Evolutionary conservation across 805 yeast species (phyloP).

Genomic region (Metschnikowia corniflorae): DNA sequence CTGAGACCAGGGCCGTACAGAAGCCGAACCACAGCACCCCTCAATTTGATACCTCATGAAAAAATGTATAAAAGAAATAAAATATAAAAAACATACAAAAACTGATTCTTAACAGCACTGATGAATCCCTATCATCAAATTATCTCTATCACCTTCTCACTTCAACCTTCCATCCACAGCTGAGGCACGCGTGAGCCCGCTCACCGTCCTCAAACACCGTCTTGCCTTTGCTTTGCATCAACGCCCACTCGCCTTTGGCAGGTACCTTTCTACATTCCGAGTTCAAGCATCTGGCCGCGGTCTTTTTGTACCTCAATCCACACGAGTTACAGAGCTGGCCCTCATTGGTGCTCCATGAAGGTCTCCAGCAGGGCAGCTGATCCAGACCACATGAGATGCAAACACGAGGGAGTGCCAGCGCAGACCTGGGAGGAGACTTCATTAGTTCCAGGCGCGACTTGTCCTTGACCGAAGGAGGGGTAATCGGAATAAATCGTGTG

Average conservation of each 20-base stretch:
- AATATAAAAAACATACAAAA: no score
- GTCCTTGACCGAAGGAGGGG: conserved; percentile 37
- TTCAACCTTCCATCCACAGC: conserved; percentile 43
- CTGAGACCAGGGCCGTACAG: no score
- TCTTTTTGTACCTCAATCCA: conserved; percentile 91
- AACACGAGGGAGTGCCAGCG: conserved; percentile 41
- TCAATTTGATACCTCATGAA: no score
- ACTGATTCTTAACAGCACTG: no score
- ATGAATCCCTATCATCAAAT: no score
- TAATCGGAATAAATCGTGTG: conserved; percentile 35
- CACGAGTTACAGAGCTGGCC: conserved; percentile 98
- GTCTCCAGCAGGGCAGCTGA: conserved; percentile 98
- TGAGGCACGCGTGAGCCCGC: conserved; percentile 40
- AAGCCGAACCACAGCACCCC: no score
- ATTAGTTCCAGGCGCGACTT: conserved; percentile 29
- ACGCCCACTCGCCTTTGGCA: conserved; percentile 91
- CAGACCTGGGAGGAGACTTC: conserved; percentile 30
- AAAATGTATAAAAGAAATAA: no score
- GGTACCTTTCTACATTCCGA: conserved; percentile 80
- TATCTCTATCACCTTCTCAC: conserved; percentile 25
- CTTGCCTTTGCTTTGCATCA: conserved; percentile 73
- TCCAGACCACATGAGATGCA: conserved; percentile 90
- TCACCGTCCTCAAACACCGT: conserved; percentile 35
- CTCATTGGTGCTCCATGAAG: conserved; percentile 85
- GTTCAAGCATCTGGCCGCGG: conserved; percentile 85